Evolutionary conservation across 2,329 filamentous ascomycete genomes (phyloP), one percentile per base, ranked within the genome.

Genomic region (Penicillium polonicum): DNA sequence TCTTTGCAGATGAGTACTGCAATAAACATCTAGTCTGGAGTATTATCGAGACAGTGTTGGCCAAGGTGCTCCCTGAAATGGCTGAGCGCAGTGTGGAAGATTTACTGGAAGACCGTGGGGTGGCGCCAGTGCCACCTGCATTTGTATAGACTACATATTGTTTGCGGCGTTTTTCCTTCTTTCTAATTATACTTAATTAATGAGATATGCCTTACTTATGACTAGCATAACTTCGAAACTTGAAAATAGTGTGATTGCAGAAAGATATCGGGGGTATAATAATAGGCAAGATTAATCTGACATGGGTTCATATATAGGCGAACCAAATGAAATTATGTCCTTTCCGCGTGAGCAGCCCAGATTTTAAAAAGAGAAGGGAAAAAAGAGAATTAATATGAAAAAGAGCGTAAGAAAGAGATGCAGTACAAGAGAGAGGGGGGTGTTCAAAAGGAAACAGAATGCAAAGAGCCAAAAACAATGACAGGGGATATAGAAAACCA

Each of bases 11-110:
- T 74, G 80, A 83, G 51, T 96, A 96, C 76, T 88, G 92, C 76
- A 99, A 99, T 77, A 95, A 92, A 78, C 92, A 97, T 76, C 79
- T 97, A 33, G 79, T 96, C 65, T 96, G 96, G 70, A 82, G 85
- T 44, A 80, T 94, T 48, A 77, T 97, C 35, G 94, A 99, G 76
- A 76, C 93, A 57, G 72, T 96, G 2, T 79, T 97, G n/a, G 84
- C 91, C 56, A 85, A 88, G 63, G 75, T 97, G 60, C 84, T 96
- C 70, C 94, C 94, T 5, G 94, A 99, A 77, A 73, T 97, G 67
- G 82, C 82, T 53, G 88, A 91, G 67, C 86, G 85, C 71, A 85
- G 86, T 38, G 83, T 91, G 31, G 80, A 81, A 55, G 89, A 91
- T 68, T 75, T 96, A 55, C 85, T 89, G 83, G 87, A 85, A 62